phyloP scores from a whole-genome alignment of 1,284 basidiomycete genomes.

The Leccinum subrobustum region DNA sequence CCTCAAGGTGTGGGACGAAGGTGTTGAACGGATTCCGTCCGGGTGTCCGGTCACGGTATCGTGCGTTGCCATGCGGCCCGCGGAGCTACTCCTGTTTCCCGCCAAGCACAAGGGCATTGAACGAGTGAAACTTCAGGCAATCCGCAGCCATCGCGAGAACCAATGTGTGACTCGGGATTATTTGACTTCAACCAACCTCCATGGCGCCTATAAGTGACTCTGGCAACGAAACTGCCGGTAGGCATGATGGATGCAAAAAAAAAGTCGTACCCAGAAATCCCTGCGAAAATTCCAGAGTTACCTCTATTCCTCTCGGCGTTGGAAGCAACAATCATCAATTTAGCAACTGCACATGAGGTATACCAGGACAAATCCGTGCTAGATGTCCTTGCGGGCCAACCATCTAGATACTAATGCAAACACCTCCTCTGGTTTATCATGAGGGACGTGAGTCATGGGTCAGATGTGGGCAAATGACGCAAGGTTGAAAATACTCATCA shows the following conservation, averaged over 20 bases:
- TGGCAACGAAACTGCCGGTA: neutral
- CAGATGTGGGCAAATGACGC: conserved; percentile 11
- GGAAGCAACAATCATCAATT: neutral
- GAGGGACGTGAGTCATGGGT: conserved; percentile 48
- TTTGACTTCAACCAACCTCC: neutral
- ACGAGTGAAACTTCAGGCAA: neutral
- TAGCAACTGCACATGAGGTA: neutral
- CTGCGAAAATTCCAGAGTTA: neutral
- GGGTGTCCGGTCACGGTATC: too few species aligned
- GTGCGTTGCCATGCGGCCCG: too few species aligned
- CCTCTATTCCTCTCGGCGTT: neutral
- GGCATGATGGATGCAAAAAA: neutral
- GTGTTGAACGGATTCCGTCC: too few species aligned
- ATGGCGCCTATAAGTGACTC: neutral
- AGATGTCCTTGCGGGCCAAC: conserved; percentile 47
- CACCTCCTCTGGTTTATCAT: conserved; percentile 64
- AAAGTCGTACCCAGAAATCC: neutral
- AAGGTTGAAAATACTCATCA: conserved; percentile 49
- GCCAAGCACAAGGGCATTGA: too few species aligned
- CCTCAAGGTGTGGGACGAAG: too few species aligned
- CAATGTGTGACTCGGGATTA: neutral
- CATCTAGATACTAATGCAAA: conserved; percentile 57
- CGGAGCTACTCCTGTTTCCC: too few species aligned
- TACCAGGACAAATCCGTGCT: conserved; percentile 11
- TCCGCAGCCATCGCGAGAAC: neutral